These are phyloP conservation scores for Tolypocladium amazonense DNA, from an alignment of 2,329 filamentous ascomycete genomes.

Conservation along the genomic window DNA sequence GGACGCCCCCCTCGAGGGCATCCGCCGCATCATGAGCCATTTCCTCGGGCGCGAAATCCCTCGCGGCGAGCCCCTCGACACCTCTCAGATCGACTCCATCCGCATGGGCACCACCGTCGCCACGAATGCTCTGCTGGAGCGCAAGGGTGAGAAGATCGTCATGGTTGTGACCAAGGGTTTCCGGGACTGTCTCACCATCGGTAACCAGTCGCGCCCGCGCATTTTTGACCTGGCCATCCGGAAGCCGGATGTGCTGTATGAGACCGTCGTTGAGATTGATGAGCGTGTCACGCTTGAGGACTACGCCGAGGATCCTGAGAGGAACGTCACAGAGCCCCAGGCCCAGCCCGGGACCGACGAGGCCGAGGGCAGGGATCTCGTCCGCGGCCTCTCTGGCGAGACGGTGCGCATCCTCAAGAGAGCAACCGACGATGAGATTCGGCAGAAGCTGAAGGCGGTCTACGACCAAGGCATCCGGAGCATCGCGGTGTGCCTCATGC, in stretches of 20 bases:
- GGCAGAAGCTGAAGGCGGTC: conserved; percentile 46
- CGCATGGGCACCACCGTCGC: conserved; percentile 76
- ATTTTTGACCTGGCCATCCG: conserved; percentile 64
- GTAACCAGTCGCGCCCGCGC: conserved; percentile 61
- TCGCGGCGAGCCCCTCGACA: conserved; percentile 21
- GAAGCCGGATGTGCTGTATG: conserved; percentile 59
- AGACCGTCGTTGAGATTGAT: conserved; percentile 61
- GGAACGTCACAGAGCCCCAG: background rate
- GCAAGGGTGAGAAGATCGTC: conserved; percentile 62
- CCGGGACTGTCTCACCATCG: conserved; percentile 60
- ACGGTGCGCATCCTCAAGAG: conserved; percentile 54
- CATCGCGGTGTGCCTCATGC: conserved; percentile 55
- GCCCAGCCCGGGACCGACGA: conserved; percentile 20
- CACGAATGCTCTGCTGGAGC: conserved; percentile 65
- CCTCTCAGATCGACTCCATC: conserved; percentile 46
- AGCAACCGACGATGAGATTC: conserved; percentile 44
- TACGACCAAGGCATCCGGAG: conserved; percentile 47
- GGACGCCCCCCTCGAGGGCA: conserved; percentile 65
- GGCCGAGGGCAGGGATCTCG: conserved; percentile 43
- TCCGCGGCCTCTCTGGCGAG: conserved; percentile 58
- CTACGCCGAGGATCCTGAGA: conserved; percentile 55
- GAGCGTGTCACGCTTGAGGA: conserved; percentile 66
- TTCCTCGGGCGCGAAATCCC: conserved; percentile 21
- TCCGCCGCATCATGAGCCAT: conserved; percentile 35
- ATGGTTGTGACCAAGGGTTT: conserved; percentile 64